Base-by-base conservation (phyloP, 163 green algal species). In the Prototheca wickerhamii region DNA sequence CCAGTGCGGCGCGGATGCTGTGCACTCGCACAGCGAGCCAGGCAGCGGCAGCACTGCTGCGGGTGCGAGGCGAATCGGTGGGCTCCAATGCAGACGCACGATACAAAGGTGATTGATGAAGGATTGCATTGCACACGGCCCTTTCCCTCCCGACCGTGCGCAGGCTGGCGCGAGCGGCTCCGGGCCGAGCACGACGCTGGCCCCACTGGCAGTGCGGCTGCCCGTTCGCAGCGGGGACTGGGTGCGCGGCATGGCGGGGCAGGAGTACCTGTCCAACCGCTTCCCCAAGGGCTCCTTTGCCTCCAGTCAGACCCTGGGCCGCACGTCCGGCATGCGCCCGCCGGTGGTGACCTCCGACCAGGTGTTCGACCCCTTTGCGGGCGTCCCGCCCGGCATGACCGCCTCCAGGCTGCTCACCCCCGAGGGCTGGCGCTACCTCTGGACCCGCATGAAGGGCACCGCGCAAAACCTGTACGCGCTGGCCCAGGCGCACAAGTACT, bases 221-320 rank as follows among this genome's bases (percentile, higher is more conserved):
- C 40, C 12, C 12, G 10, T 10, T 49, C 12, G 12, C 40, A 49
- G 40, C 40, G 12, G 15, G 10, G 40, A 15, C 40, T 10, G 40
- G 12, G 18, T 18, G 15, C 46, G 46, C 46, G 46, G 46, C 15
- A 29, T 29, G 15, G 46, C 46, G 12, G 46, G 46, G 5, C 46
- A 54, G 46, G 46, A 54, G 18, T 54, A 54, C 46, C 46, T 54
- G 18, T 12, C 46, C n/a, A 54, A 54, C 46, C 12, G 18, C 6
- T 54, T 54, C 26, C 46, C 46, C 46, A 54, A 54, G 46, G 46
- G 46, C 46, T 12, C 46, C 46, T 54, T 54, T 54, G 46, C 46
- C 46, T 21, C 46, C 46, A 54, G 46, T 18, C 46, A 54, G 46
- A 54, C 46, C 15, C 46, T 54, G 12, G 46, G 46, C 10, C 18